Evolutionary conservation across 805 yeast genomes (phyloP).

Genomic region (Candida hispaniensis): DNA sequence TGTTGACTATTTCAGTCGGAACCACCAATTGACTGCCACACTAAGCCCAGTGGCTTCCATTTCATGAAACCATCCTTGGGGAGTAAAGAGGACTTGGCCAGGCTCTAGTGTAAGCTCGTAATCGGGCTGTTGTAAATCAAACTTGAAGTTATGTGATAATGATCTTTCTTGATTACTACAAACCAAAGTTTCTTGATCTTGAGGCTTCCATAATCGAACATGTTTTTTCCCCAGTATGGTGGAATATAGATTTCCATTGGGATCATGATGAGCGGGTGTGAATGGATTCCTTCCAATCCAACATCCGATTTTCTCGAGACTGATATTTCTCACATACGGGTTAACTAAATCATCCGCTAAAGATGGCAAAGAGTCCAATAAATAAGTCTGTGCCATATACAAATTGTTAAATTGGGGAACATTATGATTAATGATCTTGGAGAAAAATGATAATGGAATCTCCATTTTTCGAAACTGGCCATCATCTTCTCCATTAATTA

Average conservation of each 20-base stretch:
- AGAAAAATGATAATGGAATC: conserved; percentile 11
- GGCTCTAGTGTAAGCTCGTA: conserved; percentile 6
- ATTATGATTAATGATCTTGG: conserved; percentile 10
- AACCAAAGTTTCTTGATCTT: not conserved
- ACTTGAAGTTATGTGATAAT: conserved; percentile 10
- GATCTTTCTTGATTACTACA: no score
- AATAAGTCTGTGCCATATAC: conserved; percentile 10
- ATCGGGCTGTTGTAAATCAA: conserved; percentile 3
- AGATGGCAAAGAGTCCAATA: conserved; percentile 7
- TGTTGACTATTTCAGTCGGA: not conserved
- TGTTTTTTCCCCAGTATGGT: conserved; percentile 8
- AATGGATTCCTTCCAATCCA: conserved; percentile 13
- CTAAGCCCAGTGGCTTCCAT: conserved; percentile 4
- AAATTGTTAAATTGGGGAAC: conserved; percentile 9
- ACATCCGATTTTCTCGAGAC: conserved; percentile 5
- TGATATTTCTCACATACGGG: conserved; percentile 4
- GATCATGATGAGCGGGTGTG: conserved; percentile 12
- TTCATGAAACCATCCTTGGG: conserved; percentile 13
- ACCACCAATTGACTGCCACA: conserved; percentile 15
- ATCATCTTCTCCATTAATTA: conserved; percentile 4
- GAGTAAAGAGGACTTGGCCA: conserved; percentile 11
- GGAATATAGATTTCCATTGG: conserved; percentile 9
- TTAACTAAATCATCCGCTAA: conserved; percentile 8
- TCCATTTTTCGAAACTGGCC: conserved; percentile 10
- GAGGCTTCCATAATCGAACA: conserved; percentile 11